phyloP scores from a whole-genome alignment of 1,139 yeast genomes.

The Geotrichum aggregatum region DNA sequence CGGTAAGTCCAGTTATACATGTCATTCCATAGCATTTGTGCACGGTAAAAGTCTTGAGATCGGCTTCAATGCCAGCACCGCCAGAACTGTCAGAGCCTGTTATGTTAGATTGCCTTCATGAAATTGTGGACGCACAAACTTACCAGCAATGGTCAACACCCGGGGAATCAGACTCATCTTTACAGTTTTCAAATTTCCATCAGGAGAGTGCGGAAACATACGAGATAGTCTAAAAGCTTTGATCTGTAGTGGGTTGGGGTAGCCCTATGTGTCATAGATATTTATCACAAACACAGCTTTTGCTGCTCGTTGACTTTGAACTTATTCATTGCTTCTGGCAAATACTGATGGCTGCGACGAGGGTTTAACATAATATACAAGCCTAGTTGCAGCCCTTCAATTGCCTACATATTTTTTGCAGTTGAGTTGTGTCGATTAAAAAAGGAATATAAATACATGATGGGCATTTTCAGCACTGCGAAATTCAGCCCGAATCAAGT shows the following conservation, averaged over 20 bases:
- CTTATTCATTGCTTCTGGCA: too few species aligned
- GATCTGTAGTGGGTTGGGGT: background rate
- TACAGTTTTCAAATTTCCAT: background rate
- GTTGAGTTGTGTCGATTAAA: too few species aligned
- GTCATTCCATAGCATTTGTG: slow-evolving; percentile 79
- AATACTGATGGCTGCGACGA: too few species aligned
- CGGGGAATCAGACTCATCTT: slow-evolving; percentile 19
- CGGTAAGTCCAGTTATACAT: slow-evolving; percentile 76
- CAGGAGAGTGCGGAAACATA: background rate
- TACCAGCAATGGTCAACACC: slow-evolving; percentile 24
- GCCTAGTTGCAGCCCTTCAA: too few species aligned
- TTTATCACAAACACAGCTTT: too few species aligned
- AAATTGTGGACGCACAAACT: background rate
- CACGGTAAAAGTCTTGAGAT: slow-evolving; percentile 73
- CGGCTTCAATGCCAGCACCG: slow-evolving; percentile 95
- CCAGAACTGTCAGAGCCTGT: slow-evolving; percentile 91
- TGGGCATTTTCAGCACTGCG: too few species aligned
- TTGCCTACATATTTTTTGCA: too few species aligned
- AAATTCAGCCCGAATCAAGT: too few species aligned
- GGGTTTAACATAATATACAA: too few species aligned
- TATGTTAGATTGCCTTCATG: slow-evolving; percentile 51
- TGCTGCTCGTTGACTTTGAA: too few species aligned
- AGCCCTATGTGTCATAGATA: too few species aligned
- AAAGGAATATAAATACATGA: background rate
- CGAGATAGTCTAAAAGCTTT: background rate